Percentiles rank a stretch among this genome's conserved stretches.
phyloP scores from a whole-genome alignment of 805 yeast genomes.

The Metschnikowia gelsemii region DNA sequence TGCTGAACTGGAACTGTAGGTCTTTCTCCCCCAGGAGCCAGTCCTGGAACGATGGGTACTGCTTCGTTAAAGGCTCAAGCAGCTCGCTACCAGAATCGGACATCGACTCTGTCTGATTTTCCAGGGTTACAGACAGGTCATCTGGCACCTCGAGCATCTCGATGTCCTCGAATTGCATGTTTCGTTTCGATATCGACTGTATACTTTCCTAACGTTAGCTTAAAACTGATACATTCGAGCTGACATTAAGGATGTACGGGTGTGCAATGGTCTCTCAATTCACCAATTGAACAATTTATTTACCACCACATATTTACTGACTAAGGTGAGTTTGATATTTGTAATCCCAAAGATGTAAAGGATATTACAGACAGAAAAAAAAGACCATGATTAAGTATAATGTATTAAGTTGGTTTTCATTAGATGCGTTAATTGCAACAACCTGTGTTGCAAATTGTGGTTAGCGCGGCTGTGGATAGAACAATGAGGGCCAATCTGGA shows the following conservation, averaged over 20 bases:
- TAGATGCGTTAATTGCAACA: too few species aligned
- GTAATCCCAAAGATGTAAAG: too few species aligned
- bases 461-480: too few species aligned
- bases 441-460: too few species aligned
- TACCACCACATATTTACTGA: too few species aligned
- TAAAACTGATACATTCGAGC: neutral
- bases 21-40: slow-evolving; percentile 42
- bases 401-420: too few species aligned
- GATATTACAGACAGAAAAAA: too few species aligned
- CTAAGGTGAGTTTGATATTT: too few species aligned
- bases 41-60: slow-evolving; percentile 44
- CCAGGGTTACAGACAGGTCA: slow-evolving; percentile 25
- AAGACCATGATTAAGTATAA: too few species aligned
- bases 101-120: slow-evolving; percentile 30
- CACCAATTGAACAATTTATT: neutral
- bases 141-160: slow-evolving; percentile 46
- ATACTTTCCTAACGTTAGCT: neutral
- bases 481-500: too few species aligned
- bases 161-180: slow-evolving; percentile 25
- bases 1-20: slow-evolving; percentile 41
- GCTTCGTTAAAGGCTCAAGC: slow-evolving; percentile 12
- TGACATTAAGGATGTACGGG: slow-evolving; percentile 3
- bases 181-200: neutral
- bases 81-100: slow-evolving; percentile 18
- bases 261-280: neutral